These are phyloP conservation scores for Lactarius indigo DNA, from an alignment of 768 basidiomycete species.

Conservation along the genomic window DNA sequence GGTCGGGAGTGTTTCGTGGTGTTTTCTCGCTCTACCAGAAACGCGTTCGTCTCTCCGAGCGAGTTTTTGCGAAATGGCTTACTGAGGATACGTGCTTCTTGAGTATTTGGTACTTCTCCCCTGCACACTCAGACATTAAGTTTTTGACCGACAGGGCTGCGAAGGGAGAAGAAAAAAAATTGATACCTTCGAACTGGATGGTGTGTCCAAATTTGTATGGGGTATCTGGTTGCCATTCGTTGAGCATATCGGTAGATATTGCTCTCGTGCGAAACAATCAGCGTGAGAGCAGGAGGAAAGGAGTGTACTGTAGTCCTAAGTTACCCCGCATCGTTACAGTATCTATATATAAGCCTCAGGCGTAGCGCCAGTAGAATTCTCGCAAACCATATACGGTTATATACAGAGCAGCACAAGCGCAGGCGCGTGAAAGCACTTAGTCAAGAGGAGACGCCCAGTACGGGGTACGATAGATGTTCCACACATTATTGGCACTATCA, in stretches of 20 bases:
- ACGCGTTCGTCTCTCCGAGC: background rate
- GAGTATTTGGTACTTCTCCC: background rate
- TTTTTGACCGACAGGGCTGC: background rate
- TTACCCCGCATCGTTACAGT: background rate
- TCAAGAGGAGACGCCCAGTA: too few relatives aligned
- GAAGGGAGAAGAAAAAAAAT: background rate
- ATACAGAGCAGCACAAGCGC: too few relatives aligned
- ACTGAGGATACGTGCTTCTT: background rate
- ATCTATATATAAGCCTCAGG: background rate
- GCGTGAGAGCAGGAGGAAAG: too few relatives aligned
- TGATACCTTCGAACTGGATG: background rate
- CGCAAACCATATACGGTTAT: too few relatives aligned
- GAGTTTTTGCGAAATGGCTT: background rate
- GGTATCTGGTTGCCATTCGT: background rate
- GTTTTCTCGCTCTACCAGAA: background rate
- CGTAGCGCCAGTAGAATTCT: too few relatives aligned
- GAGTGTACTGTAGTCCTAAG: too few relatives aligned
- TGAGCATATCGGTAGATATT: background rate
- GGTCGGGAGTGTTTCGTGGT: background rate
- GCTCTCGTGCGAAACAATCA: background rate
- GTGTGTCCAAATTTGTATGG: background rate
- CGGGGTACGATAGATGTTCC: too few relatives aligned
- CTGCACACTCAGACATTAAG: background rate
- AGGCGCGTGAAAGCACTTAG: too few relatives aligned
- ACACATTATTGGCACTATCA: too few relatives aligned